Conservation (phyloP, 1,284 basidiomycete species). For the Cryptococcus amylolentus region DNA sequence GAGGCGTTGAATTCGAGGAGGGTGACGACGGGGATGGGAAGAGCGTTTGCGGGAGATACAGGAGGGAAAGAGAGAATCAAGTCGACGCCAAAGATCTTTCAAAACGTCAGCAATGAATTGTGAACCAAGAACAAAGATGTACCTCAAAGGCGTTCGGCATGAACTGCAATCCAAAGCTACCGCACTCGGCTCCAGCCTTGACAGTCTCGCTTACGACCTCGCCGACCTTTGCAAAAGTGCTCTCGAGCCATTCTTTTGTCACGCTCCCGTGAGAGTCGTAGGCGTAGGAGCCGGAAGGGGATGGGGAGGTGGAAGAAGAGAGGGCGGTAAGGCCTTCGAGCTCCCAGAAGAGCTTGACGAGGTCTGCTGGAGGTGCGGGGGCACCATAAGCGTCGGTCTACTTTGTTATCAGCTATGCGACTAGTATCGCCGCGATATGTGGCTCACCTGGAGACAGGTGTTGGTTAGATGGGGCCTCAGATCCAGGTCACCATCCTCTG, state of each 20-base stretch:
- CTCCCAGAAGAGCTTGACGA: conserved; percentile 71
- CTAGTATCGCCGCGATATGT: not conserved
- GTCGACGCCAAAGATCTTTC: conserved; percentile 77
- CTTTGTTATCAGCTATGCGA: not conserved
- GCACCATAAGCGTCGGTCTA: conserved; percentile 55
- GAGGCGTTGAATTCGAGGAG: conserved; percentile 92
- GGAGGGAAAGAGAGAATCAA: conserved; percentile 67
- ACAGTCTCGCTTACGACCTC: conserved; percentile 74
- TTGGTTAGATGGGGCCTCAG: conserved; percentile 87
- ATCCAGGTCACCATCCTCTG: conserved; percentile 50
- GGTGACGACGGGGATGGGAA: conserved; percentile 59
- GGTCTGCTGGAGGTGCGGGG: conserved; percentile 39
- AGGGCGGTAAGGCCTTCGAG: conserved; percentile 61
- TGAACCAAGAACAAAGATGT: conserved; percentile 5
- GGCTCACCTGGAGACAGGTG: conserved; percentile 74
- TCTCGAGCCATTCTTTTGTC: conserved; percentile 54
- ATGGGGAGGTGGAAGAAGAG: conserved; percentile 18
- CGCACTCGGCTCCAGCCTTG: conserved; percentile 75
- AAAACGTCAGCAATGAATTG: not conserved
- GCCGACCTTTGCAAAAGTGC: conserved; percentile 62
- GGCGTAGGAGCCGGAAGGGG: conserved; percentile 6
- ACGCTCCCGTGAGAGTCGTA: conserved; percentile 39
- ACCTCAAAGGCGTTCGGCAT: conserved; percentile 88
- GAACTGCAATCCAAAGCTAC: conserved; percentile 56
- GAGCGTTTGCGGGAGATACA: conserved; percentile 19